phyloP scores from a whole-genome alignment of 345 rosid genomes.

The Durio zibethinus region DNA sequence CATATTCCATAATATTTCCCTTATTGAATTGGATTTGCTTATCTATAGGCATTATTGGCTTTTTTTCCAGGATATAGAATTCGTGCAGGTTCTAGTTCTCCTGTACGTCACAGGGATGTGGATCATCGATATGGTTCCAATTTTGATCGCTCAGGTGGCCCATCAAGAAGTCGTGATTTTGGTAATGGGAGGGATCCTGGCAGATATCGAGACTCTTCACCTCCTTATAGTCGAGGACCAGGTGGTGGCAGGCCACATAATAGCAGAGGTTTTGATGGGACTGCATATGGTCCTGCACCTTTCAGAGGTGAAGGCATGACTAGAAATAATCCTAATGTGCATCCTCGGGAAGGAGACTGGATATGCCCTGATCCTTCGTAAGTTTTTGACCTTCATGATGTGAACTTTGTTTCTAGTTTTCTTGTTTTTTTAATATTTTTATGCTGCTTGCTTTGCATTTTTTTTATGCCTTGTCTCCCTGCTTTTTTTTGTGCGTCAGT shows the following conservation, averaged over 20 bases:
- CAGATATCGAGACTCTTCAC: conserved; percentile 67
- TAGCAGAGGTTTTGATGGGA: conserved; percentile 59
- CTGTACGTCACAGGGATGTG: conserved; percentile 49
- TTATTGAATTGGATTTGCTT: conserved; percentile 25
- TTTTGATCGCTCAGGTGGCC: conserved; percentile 55
- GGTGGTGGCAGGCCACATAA: conserved; percentile 53
- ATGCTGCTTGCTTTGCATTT: background rate
- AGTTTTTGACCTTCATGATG: conserved; percentile 26
- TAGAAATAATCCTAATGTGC: conserved; percentile 12
- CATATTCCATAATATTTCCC: conserved; percentile 17
- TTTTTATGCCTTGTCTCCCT: background rate
- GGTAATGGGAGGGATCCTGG: conserved; percentile 59
- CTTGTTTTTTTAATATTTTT: background rate
- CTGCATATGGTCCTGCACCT: conserved; percentile 57
- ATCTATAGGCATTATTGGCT: conserved; percentile 30
- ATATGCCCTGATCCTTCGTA: conserved; percentile 61
- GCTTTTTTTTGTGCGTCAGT: background rate
- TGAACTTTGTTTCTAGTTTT: conserved; percentile 3
- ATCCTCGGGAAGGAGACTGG: conserved; percentile 37
- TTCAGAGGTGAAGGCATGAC: conserved; percentile 42
- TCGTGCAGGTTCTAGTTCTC: conserved; percentile 75
- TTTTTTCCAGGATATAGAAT: conserved; percentile 69
- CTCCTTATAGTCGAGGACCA: conserved; percentile 60
- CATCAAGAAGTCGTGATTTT: conserved; percentile 47
- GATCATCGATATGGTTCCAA: conserved; percentile 56